phyloP scores from a whole-genome alignment of 352 stramenopile genomes.

The Globisporangium acanthophoron region DNA sequence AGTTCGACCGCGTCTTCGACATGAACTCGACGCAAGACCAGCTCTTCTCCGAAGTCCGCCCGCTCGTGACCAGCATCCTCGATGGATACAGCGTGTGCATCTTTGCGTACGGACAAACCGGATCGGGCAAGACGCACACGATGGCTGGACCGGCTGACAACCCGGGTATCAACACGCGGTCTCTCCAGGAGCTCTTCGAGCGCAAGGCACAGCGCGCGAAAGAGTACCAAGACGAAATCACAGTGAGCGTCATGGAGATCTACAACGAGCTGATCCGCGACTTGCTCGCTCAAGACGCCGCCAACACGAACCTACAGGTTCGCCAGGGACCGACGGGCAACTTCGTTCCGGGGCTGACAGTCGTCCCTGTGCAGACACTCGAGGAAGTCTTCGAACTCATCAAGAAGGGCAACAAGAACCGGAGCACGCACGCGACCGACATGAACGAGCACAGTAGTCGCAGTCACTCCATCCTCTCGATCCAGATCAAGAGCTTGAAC shows the following conservation, averaged over 20 bases:
- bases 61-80: slow-evolving; percentile 79
- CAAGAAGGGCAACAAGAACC: slow-evolving; percentile 82
- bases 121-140: slow-evolving; percentile 84
- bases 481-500: slow-evolving; percentile 82
- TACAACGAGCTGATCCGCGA: slow-evolving; percentile 96
- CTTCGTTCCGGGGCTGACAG: slow-evolving; percentile 76
- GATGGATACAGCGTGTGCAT: slow-evolving; percentile 89
- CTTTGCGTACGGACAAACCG: slow-evolving; percentile 88
- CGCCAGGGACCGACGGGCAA: slow-evolving; percentile 79
- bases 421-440: slow-evolving; percentile 79
- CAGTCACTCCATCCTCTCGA: slow-evolving; percentile 83
- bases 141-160: slow-evolving; percentile 71
- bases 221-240: slow-evolving; percentile 82
- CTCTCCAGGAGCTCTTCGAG: slow-evolving; percentile 79
- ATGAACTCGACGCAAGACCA: slow-evolving; percentile 69
- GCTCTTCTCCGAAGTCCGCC: slow-evolving; percentile 71
- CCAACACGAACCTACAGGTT: slow-evolving; percentile 78
- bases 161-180: slow-evolving; percentile 80
- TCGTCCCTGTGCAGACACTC: slow-evolving; percentile 65
- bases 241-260: slow-evolving; percentile 94
- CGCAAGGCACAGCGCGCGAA: slow-evolving; percentile 58
- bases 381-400: slow-evolving; percentile 85
- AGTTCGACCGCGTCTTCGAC: slow-evolving; percentile 86
- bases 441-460: slow-evolving; percentile 90
- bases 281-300: slow-evolving; percentile 82